These are phyloP conservation scores for Priceomyces fermenticarens DNA, from an alignment of 805 yeast genomes.

Conservation along the genomic window DNA sequence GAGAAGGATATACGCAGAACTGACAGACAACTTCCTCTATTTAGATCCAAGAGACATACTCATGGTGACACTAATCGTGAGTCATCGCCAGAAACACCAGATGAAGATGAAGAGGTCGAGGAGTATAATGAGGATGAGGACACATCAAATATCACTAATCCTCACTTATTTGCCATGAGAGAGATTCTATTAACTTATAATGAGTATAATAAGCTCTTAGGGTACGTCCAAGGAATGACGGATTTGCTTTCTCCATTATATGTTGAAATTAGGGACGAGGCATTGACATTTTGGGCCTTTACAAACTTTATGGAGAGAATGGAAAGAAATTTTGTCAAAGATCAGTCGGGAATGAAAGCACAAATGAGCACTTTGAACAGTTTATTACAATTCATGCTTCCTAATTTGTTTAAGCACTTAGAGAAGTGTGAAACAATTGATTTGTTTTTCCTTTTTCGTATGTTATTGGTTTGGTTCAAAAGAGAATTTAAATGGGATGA, in stretches of 20 bases:
- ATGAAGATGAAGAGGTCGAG: constrained; percentile 20
- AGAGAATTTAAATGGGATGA: constrained; percentile 83
- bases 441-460: constrained; percentile 89
- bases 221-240: constrained; percentile 98
- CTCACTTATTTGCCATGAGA: constrained; percentile 67
- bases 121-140: constrained; percentile 21
- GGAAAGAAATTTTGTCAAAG: constrained; percentile 91
- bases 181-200: constrained; percentile 84
- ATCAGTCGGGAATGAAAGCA: constrained; percentile 88
- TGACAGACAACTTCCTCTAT: constrained; percentile 73
- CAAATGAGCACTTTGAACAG: constrained; percentile 85
- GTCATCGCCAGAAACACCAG: constrained; percentile 34
- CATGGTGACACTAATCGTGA: constrained; percentile 11
- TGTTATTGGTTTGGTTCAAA: constrained; percentile 94
- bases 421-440: constrained; percentile 86
- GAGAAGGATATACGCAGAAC: constrained; percentile 93
- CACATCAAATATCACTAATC: constrained; percentile 64
- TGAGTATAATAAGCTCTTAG: constrained; percentile 76
- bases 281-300: constrained; percentile 86
- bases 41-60: constrained; percentile 37
- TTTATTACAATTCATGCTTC: constrained; percentile 85
- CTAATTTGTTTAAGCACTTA: constrained; percentile 76
- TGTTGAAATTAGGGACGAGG: constrained; percentile 62
- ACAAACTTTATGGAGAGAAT: constrained; percentile 84
- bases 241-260: constrained; percentile 88